A percentile compares a stretch with the other conserved stretches of the same genome.
These are phyloP conservation scores for Cladosporium oxysporum DNA, from an alignment of 2,329 filamentous ascomycete genomes.

Conservation along the genomic window DNA sequence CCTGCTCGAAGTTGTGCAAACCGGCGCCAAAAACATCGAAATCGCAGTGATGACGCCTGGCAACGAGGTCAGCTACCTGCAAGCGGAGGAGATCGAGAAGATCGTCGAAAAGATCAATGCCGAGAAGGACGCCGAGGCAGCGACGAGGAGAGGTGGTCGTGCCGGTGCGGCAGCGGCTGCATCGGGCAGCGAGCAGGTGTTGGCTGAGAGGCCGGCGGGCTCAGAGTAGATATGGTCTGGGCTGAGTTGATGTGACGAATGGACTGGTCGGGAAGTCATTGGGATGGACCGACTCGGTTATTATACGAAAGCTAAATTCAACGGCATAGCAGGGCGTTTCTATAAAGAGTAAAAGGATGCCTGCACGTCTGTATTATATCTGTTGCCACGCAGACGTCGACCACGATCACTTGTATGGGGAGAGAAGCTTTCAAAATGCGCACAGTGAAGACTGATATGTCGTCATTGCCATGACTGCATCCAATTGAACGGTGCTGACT, in stretches of 20 bases:
- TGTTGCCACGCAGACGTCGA: conserved; percentile 2
- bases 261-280: background rate
- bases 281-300: background rate
- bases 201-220: conserved; percentile 39
- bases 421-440: too few relatives aligned
- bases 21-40: conserved; percentile 98
- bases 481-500: too few relatives aligned
- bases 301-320: conserved; percentile 1
- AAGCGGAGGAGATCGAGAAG: conserved; percentile 91
- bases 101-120: conserved; percentile 99
- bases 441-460: too few relatives aligned
- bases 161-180: conserved; percentile 36
- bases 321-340: conserved; percentile 18
- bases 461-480: too few relatives aligned
- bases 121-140: conserved; percentile 98
- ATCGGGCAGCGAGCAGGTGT: conserved; percentile 36
- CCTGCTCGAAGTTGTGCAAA: conserved; percentile 95
- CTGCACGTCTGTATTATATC: conserved; percentile 19
- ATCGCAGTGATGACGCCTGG: conserved; percentile 97
- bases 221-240: conserved; percentile 7
- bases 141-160: conserved; percentile 82
- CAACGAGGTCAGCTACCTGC: conserved; percentile 88
- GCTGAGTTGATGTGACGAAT: background rate
- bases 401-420: background rate
- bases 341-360: background rate